phyloP scores from a whole-genome alignment of 495 filamentous ascomycete genomes.

The Penicillium arizonense region DNA sequence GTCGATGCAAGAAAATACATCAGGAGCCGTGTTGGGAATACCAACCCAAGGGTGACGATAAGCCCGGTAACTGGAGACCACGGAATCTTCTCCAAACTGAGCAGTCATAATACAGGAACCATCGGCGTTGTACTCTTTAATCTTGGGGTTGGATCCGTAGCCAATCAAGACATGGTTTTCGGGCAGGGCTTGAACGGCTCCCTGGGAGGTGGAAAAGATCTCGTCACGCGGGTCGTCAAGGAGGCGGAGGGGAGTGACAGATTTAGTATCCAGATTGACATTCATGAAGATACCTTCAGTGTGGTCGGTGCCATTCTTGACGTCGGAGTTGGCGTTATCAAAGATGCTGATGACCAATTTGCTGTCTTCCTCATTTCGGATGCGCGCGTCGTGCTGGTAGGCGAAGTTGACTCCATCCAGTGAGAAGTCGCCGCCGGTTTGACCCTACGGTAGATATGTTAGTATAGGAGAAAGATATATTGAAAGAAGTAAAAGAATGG shows the following conservation, averaged over 20 bases:
- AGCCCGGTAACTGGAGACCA: constrained; percentile 21
- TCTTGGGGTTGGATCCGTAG: constrained; percentile 41
- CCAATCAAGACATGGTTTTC: constrained; percentile 37
- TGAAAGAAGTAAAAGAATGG: too few relatives aligned
- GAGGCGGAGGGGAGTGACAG: constrained; percentile 6
- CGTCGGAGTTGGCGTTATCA: constrained; percentile 26
- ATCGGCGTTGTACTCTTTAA: constrained; percentile 39
- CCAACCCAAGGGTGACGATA: constrained; percentile 23
- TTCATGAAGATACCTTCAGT: constrained; percentile 23
- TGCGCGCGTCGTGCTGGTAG: constrained; percentile 30
- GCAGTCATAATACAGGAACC: constrained; percentile 15
- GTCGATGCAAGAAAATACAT: constrained; percentile 14
- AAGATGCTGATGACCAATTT: constrained; percentile 21
- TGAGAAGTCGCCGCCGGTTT: constrained; percentile 35
- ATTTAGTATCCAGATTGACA: constrained; percentile 16
- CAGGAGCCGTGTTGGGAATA: constrained; percentile 12
- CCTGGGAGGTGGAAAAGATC: constrained; percentile 37
- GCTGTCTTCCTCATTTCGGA: constrained; percentile 8
- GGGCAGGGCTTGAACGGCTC: constrained; percentile 32
- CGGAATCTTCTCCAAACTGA: constrained; percentile 17
- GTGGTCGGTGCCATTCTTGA: constrained; percentile 8
- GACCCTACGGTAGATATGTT: constrained; percentile 12
- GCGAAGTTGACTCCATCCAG: constrained; percentile 18
- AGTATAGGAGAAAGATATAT: background rate
- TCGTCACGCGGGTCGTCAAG: constrained; percentile 22